These are phyloP conservation scores for Fusarium sp. DNA, from an alignment of 2,329 filamentous ascomycete species.

Conservation along the genomic window DNA sequence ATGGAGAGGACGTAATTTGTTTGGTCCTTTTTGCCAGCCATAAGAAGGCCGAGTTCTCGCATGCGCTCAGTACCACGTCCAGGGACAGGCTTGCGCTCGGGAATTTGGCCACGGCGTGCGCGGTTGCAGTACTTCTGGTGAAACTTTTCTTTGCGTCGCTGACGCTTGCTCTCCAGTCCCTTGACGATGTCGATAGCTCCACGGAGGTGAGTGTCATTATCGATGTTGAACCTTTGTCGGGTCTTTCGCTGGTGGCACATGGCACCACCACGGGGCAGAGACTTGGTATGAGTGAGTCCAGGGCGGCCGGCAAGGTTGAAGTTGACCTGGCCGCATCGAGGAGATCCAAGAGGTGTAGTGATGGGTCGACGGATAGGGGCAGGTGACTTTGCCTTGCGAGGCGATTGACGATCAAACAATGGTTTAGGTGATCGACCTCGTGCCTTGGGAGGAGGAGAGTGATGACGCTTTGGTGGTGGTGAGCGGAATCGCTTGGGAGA, in stretches of 20 bases:
- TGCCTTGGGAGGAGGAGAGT: constrained; percentile 59
- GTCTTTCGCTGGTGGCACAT: constrained; percentile 70
- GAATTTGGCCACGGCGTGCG: constrained; percentile 75
- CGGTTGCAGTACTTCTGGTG: constrained; percentile 90
- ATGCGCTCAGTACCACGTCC: constrained; percentile 94
- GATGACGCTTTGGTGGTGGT: constrained; percentile 52
- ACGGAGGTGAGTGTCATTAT: constrained; percentile 75
- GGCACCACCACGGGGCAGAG: constrained; percentile 82
- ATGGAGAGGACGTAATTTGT: constrained; percentile 84
- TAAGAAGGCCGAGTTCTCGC: constrained; percentile 82
- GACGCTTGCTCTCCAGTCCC: constrained; percentile 92
- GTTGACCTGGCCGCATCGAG: constrained; percentile 56
- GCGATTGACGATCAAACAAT: constrained; percentile 76
- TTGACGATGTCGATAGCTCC: constrained; percentile 99
- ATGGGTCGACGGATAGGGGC: constrained; percentile 71
- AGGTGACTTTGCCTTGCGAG: constrained; percentile 77
- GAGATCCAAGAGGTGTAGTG: constrained; percentile 54
- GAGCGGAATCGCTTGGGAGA: constrained; percentile 62
- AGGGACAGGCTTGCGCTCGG: constrained; percentile 76
- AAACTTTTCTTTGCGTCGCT: constrained; percentile 92
- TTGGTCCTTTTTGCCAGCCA: constrained; percentile 82
- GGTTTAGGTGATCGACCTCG: constrained; percentile 65
- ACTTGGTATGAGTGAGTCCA: constrained; percentile 82
- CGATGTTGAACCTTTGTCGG: constrained; percentile 53
- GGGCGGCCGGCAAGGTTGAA: constrained; percentile 67